A percentile compares a stretch with the other conserved stretches of the same genome.
Evolutionary conservation across 345 rosid genomes (phyloP).

Genomic region (Arabidopsis suecica): DNA sequence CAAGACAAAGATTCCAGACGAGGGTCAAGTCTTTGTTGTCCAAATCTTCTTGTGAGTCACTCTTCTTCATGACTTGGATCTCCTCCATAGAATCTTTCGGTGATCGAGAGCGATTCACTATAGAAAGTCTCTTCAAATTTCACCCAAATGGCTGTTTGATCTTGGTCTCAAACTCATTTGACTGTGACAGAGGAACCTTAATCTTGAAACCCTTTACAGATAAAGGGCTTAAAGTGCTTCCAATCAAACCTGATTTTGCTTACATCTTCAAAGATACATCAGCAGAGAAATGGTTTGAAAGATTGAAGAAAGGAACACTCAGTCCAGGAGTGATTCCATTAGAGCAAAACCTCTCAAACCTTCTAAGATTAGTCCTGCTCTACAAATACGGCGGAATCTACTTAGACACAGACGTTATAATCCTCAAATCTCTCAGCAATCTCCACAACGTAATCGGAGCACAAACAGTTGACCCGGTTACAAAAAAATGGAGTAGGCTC

Average conservation of each 20-base stretch:
- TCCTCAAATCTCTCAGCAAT: slow-evolving; percentile 54
- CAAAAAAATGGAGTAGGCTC: slow-evolving; percentile 81
- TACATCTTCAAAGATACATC: slow-evolving; percentile 63
- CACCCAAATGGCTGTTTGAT: slow-evolving; percentile 68
- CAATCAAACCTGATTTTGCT: slow-evolving; percentile 69
- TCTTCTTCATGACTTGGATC: slow-evolving; percentile 97
- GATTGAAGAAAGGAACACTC: slow-evolving; percentile 57
- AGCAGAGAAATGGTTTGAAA: slow-evolving; percentile 72
- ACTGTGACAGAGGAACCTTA: slow-evolving; percentile 55
- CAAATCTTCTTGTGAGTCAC: slow-evolving; percentile 58
- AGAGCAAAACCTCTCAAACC: slow-evolving; percentile 90
- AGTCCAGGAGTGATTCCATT: slow-evolving; percentile 81
- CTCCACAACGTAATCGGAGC: slow-evolving; percentile 81
- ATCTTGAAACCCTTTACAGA: slow-evolving; percentile 59
- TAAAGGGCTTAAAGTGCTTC: slow-evolving; percentile 55
- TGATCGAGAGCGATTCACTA: slow-evolving; percentile 58
- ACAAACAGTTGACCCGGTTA: slow-evolving; percentile 60
- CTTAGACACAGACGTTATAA: slow-evolving; percentile 76
- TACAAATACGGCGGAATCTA: slow-evolving; percentile 87
- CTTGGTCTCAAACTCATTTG: slow-evolving; percentile 75
- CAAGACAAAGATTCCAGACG: slow-evolving; percentile 49
- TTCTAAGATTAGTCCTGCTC: slow-evolving; percentile 72
- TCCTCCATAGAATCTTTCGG: slow-evolving; percentile 67
- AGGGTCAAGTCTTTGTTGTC: slow-evolving; percentile 55
- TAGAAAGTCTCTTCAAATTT: slow-evolving; percentile 72